Base-by-base conservation (phyloP, 2,329 filamentous ascomycete genomes). In the Fragosphaeria purpurea region DNA sequence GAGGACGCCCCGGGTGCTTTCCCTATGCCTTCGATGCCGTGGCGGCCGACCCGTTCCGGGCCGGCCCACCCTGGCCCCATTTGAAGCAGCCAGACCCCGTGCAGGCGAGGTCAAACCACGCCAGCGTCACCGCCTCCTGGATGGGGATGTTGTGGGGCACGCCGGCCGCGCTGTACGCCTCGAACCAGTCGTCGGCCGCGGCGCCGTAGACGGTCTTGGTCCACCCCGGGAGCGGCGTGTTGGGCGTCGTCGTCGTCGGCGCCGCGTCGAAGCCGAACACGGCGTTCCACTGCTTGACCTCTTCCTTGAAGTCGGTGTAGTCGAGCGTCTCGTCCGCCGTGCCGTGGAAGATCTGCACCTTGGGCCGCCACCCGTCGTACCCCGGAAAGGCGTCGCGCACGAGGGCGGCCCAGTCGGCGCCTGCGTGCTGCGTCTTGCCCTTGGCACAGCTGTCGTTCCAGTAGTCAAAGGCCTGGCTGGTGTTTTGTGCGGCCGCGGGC, bases 261-360 rank as follows among this genome's bases (percentile, higher is more conserved):
- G 53, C 58, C 11, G 59, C 56, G 43, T 56, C 56, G 48, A 67
- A 55, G 4, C 64, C 65, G 8, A 69, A 52, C 9, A 72, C 66
- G 1, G 65, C 65, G 0, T 70, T 70, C 76, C 76, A 79, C 59
- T 76, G 62, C 64, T 79, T 77, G 52, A 75, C 64, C 55, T 72
- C 71, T 63, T 82, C 77, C 5, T 68, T 61, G 54, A 75, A 77
- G 59, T 79, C 78, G 46, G 67, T 65, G 32, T 74, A 76, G 41
- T 70, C 66, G 1, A 82, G 62, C 5, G 70, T 70, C 35, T 71
- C 67, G 55, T 82, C 77, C 0, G 55, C 59, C 4, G 71, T 74
- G 8, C 78, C 78, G 59, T 82, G 78, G 61, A 75, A 76, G 41
- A 81, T 67, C 61, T 79, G 75, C 65, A 82, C 68, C 58, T 74